A percentile compares a stretch with the other conserved stretches of the same genome.
Conservation (phyloP, 345 rosid species). For the Lepidium aucheri region DNA sequence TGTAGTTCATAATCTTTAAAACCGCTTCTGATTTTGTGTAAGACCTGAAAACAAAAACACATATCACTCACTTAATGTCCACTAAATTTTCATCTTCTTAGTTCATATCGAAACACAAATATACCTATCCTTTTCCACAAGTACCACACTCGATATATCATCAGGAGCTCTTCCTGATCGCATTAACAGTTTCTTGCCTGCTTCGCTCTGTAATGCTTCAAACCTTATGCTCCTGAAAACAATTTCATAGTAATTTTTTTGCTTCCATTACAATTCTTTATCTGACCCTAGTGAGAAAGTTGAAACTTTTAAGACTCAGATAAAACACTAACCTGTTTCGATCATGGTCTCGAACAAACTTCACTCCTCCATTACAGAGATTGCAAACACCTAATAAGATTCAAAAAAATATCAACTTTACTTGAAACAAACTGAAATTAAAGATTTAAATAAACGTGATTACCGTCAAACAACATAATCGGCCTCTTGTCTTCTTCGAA, state of each 20-base stretch:
- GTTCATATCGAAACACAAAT: not conserved
- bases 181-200: slow-evolving; percentile 61
- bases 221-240: slow-evolving; percentile 62
- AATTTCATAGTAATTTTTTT: not conserved
- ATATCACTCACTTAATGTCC: not conserved
- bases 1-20: slow-evolving; percentile 75
- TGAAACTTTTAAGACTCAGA: not conserved
- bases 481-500: slow-evolving; percentile 72
- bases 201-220: slow-evolving; percentile 84
- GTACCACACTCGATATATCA: slow-evolving; percentile 90
- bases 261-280: not conserved
- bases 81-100: not conserved
- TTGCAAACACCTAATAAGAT: slow-evolving; percentile 61
- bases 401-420: not conserved
- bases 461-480: slow-evolving; percentile 88
- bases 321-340: slow-evolving; percentile 41
- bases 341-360: slow-evolving; percentile 66
- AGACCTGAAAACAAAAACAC: slow-evolving; percentile 42
- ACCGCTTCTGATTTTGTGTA: slow-evolving; percentile 83
- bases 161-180: slow-evolving; percentile 94
- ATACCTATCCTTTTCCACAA: slow-evolving; percentile 74
- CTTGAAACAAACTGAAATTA: not conserved
- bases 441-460: not conserved
- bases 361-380: slow-evolving; percentile 86
- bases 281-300: not conserved